Percentiles rank a stretch among this genome's conserved stretches.
phyloP scores from a whole-genome alignment of 2,329 filamentous ascomycete genomes.

The Fonsecaea erecta region DNA sequence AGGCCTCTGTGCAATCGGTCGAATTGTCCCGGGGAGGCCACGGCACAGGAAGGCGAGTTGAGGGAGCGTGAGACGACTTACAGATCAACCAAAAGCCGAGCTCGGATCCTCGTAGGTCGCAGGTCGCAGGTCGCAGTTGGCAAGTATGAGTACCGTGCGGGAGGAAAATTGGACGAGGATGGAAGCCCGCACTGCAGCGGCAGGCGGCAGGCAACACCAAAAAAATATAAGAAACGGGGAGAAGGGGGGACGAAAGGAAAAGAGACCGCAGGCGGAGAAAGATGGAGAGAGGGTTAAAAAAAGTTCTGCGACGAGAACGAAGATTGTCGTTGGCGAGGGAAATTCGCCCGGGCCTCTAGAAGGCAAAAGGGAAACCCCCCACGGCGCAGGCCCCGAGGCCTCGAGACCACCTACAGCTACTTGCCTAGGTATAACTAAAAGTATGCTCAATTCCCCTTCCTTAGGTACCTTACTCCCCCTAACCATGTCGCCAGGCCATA shows the following conservation, averaged over 20 bases:
- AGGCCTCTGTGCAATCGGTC: constrained; percentile 25
- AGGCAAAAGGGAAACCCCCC: background rate
- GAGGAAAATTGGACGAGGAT: background rate
- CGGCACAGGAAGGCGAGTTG: constrained; percentile 25
- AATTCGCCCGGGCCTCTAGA: background rate
- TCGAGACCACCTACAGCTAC: background rate
- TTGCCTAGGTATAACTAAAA: background rate
- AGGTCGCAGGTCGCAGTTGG: constrained; percentile 6
- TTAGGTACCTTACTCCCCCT: background rate
- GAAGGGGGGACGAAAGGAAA: constrained; percentile 30
- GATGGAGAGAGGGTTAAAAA: constrained; percentile 21
- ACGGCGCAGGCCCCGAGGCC: background rate
- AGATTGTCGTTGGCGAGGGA: constrained; percentile 19
- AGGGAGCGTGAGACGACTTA: constrained; percentile 31
- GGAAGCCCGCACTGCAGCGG: constrained; percentile 18
- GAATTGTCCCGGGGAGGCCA: constrained; percentile 29
- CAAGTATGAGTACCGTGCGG: constrained; percentile 19
- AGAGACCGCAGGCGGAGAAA: constrained; percentile 19
- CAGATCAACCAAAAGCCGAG: constrained; percentile 2
- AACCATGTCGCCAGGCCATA: background rate
- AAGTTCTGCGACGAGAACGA: constrained; percentile 20
- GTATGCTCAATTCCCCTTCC: background rate
- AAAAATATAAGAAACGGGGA: constrained; percentile 32
- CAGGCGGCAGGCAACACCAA: constrained; percentile 31
- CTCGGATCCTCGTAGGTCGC: background rate